Base-by-base conservation (phyloP, 2,329 filamentous ascomycete genomes). In the Xenoacremonium recifei region DNA sequence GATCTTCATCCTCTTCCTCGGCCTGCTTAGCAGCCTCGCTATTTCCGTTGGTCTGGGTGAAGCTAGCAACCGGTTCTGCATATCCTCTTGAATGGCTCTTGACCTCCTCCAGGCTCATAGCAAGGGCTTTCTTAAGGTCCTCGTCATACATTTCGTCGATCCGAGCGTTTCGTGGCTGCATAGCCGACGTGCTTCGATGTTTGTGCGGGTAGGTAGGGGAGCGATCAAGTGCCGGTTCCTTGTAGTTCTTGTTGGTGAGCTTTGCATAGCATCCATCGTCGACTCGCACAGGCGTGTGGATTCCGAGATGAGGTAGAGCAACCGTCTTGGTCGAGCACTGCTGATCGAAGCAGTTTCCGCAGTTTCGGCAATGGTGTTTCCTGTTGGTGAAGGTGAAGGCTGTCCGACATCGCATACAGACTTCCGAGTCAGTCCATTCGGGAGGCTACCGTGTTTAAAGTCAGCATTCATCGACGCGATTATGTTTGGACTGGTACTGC, bases 331-430 rank as follows among this genome's bases (percentile, higher is more conserved):
- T 85, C 12, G 92, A 97, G 62, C 93, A 99, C 57, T 93, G 85
- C 51, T 92, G 89, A 62, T 96, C 95, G 64, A 99, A 99, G 58
- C 95, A 93, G 66, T 93, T 96, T 38, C 93, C 93, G 60, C 93
- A 99, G 65, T 99, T 99, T 52, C 93, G 84, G 61, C 93, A 99
- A 65, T 99, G 93, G 63, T 99, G 93, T 64, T 97, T 99, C 59
- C 93, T 85, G 65, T 99, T 99, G 42, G 92, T 99, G 61, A 99
- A 96, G 35, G 89, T 96, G 59, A 99, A 99, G 15, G 89, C 71
- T 11, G 92, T 96, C 54, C 93, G 84, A 65, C 93, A 99, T 62
- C 93, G 86, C 90, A 99, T 96, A 65, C 93, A 99, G 21, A 99
- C 92, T 59, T 99, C 93, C 10, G 92, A 96, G 68, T 99, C 93